These are phyloP conservation scores for Ceratobasidium sp. DNA, from an alignment of 1,284 basidiomycete genomes.

Conservation along the genomic window DNA sequence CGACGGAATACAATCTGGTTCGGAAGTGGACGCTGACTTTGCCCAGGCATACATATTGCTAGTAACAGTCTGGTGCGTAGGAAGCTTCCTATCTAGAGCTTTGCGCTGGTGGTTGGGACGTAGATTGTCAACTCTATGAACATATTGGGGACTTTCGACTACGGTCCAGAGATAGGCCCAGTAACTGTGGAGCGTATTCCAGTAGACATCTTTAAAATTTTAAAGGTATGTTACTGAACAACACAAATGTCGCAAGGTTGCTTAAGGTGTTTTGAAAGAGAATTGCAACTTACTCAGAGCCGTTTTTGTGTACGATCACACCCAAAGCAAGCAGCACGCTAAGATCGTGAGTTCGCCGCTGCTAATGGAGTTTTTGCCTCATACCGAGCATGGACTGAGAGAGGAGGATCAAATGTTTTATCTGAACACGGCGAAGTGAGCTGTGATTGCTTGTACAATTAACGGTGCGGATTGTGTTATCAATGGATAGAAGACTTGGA, in stretches of 20 bases:
- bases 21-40: conserved; percentile 41
- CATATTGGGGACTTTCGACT: conserved; percentile 43
- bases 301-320: conserved; percentile 43
- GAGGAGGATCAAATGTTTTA: no score
- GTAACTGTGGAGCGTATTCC: conserved; percentile 37
- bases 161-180: conserved; percentile 21
- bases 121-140: conserved; percentile 44
- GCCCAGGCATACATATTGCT: conserved; percentile 44
- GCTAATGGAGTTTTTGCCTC: conserved; percentile 30
- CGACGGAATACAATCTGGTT: conserved; percentile 39
- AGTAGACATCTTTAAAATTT: conserved; percentile 36
- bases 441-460: no score
- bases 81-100: no score
- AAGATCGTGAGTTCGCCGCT: conserved; percentile 42
- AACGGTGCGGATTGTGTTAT: no score
- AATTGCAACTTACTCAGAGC: conserved; percentile 40
- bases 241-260: no score
- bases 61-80: conserved; percentile 40
- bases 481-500: no score
- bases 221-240: conserved; percentile 29
- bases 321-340: conserved; percentile 41
- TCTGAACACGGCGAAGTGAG: no score
- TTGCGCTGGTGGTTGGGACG: no score
- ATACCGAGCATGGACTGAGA: conserved; percentile 40
- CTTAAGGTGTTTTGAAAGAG: conserved; percentile 3